phyloP scores from a whole-genome alignment of 805 yeast species.

The Priceomyces haplophilus region DNA sequence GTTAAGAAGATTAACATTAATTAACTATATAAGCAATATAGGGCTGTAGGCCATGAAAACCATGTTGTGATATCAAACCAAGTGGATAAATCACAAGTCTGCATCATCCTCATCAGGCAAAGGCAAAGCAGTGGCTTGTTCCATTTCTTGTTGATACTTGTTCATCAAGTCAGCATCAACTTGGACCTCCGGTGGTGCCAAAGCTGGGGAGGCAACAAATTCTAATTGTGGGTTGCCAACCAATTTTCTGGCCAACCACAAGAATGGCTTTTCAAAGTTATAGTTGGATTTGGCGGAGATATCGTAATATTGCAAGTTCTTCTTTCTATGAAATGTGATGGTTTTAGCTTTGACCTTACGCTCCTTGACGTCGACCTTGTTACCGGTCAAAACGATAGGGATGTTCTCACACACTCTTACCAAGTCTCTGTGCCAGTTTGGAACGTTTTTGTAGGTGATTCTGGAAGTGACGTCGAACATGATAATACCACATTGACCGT shows the following conservation, averaged over 20 bases:
- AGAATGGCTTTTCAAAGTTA: slow-evolving; percentile 99
- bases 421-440: slow-evolving; percentile 99
- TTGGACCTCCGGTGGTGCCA: slow-evolving; percentile 99
- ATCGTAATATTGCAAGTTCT: slow-evolving; percentile 98
- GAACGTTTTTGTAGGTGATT: slow-evolving; percentile 99
- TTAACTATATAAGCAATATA: not conserved
- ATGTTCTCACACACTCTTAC: slow-evolving; percentile 99
- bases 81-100: slow-evolving; percentile 64
- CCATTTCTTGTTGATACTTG: slow-evolving; percentile 99
- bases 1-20: not conserved
- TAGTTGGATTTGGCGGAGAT: slow-evolving; percentile 99
- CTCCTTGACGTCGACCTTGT: slow-evolving; percentile 99
- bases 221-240: slow-evolving; percentile 98
- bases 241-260: slow-evolving; percentile 99
- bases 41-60: not conserved
- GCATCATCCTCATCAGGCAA: slow-evolving; percentile 99
- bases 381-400: slow-evolving; percentile 98
- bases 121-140: slow-evolving; percentile 98
- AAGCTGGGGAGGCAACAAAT: slow-evolving; percentile 98
- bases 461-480: slow-evolving; percentile 99
- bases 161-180: slow-evolving; percentile 96
- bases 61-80: not conserved
- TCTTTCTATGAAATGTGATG: slow-evolving; percentile 99
- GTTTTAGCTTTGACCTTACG: slow-evolving; percentile 99
- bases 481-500: slow-evolving; percentile 99